A percentile compares a stretch with the other conserved stretches of the same genome.
Conservation (phyloP, 306 rosid species). For the Rubus idaeus region DNA sequence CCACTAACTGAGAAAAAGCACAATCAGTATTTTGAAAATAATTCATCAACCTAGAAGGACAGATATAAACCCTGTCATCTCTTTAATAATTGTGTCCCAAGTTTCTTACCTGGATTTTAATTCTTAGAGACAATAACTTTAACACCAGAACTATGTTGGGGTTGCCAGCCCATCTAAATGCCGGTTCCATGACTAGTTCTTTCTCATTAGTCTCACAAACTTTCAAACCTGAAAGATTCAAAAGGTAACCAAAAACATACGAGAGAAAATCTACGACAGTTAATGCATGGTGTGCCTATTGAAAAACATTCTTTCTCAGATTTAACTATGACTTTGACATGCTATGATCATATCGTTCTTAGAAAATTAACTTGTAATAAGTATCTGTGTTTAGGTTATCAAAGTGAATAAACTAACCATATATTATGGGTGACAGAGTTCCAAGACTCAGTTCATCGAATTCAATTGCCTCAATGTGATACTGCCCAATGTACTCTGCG, state of each 20-base stretch:
- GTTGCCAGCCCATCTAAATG: slow-evolving; percentile 86
- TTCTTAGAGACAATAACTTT: slow-evolving; percentile 48
- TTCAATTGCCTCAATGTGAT: slow-evolving; percentile 61
- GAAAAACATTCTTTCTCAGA: background rate
- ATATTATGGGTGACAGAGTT: slow-evolving; percentile 69
- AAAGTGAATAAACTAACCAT: slow-evolving; percentile 51
- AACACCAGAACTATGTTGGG: slow-evolving; percentile 65
- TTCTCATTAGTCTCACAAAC: slow-evolving; percentile 77
- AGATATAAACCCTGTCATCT: slow-evolving; percentile 13
- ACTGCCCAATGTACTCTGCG: slow-evolving; percentile 67
- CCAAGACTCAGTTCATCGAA: slow-evolving; percentile 75
- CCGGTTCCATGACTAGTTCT: slow-evolving; percentile 78
- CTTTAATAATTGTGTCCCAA: slow-evolving; percentile 16
- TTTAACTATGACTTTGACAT: background rate
- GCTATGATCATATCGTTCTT: background rate
- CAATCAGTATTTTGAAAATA: slow-evolving; percentile 33
- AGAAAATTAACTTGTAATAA: background rate
- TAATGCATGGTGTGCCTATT: background rate
- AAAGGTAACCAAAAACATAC: slow-evolving; percentile 14
- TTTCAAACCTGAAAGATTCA: slow-evolving; percentile 62
- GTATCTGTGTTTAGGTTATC: background rate
- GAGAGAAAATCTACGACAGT: background rate
- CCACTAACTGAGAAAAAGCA: slow-evolving; percentile 67
- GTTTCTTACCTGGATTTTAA: slow-evolving; percentile 70
- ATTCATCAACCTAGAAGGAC: slow-evolving; percentile 16